Evolutionary conservation across 441 rosid genomes (phyloP).

Genomic region (Melastoma candidum): DNA sequence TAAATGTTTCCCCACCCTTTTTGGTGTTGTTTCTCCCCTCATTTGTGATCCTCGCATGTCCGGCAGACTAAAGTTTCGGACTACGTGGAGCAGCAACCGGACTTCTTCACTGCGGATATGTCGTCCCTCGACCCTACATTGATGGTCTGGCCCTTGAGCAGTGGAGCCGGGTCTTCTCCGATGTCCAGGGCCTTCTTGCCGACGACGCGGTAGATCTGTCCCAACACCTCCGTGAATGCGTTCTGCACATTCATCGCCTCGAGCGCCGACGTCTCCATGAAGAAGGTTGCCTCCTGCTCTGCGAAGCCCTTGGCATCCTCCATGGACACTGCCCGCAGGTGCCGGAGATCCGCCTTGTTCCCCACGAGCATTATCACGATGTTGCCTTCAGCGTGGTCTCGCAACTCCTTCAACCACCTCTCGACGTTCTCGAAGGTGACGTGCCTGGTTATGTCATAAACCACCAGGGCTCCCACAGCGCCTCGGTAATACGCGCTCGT

Average conservation of each 20-base stretch:
- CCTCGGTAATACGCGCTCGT: slow-evolving; percentile 14
- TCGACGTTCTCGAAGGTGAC: slow-evolving; percentile 10
- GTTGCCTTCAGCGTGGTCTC: slow-evolving; percentile 10
- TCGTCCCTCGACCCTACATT: slow-evolving; percentile 9
- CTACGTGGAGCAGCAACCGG: slow-evolving; percentile 9
- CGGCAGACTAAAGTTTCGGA: background rate
- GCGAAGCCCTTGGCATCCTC: slow-evolving; percentile 10
- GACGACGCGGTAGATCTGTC: slow-evolving; percentile 10
- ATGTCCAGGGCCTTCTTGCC: slow-evolving; percentile 13
- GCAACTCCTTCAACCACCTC: slow-evolving; percentile 12
- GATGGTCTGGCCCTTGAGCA: slow-evolving; percentile 10
- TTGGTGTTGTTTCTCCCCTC: background rate
- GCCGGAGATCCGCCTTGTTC: slow-evolving; percentile 17
- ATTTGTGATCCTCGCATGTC: background rate
- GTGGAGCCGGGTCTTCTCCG: slow-evolving; percentile 7
- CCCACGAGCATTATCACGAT: slow-evolving; percentile 14
- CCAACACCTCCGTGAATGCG: slow-evolving; percentile 16
- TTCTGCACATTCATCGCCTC: slow-evolving; percentile 14
- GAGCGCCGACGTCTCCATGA: slow-evolving; percentile 18
- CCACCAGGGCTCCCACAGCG: background rate
- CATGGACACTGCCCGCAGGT: slow-evolving; percentile 10
- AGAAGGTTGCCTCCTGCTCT: slow-evolving; percentile 11
- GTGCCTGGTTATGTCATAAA: slow-evolving; percentile 9
- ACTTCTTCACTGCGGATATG: slow-evolving; percentile 10
- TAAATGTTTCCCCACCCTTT: too few relatives aligned